These are phyloP conservation scores for Coemansia sp. DNA, from an alignment of 192 early-diverging fungal species.

Conservation along the genomic window DNA sequence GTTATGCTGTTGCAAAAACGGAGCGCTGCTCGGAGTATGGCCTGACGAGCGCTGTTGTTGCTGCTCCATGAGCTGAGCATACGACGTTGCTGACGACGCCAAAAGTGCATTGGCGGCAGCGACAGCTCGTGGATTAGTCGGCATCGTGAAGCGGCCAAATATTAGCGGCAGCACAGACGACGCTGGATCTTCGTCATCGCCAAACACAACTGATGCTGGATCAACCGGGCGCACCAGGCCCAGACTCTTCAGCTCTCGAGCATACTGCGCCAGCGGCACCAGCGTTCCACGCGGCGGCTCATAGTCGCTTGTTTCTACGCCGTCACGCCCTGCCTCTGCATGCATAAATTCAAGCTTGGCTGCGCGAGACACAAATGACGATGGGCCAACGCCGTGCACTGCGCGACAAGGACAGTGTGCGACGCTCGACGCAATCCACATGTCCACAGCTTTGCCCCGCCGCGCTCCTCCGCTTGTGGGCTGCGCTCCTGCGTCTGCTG, in stretches of 20 bases:
- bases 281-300: conserved; percentile 32
- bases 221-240: conserved; percentile 44
- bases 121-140: conserved; percentile 30
- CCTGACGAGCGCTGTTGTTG: background rate
- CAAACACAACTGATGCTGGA: conserved; percentile 19
- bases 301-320: background rate
- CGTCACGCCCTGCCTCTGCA: background rate
- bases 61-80: conserved; percentile 23
- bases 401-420: conserved; percentile 48
- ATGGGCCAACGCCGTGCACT: conserved; percentile 43
- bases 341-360: conserved; percentile 8
- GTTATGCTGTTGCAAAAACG: conserved; percentile 10
- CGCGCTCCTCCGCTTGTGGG: conserved; percentile 2
- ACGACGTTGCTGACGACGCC: conserved; percentile 31
- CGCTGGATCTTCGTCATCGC: conserved; percentile 21
- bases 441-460: conserved; percentile 13
- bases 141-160: conserved; percentile 47
- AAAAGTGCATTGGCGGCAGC: conserved; percentile 39
- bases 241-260: conserved; percentile 21
- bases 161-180: conserved; percentile 39
- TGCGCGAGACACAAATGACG: conserved; percentile 40
- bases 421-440: conserved; percentile 43
- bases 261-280: conserved; percentile 34
- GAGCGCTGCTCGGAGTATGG: conserved; percentile 19
- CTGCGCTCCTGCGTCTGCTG: background rate